Evolutionary conservation across 2,329 filamentous ascomycete genomes (phyloP), one percentile per base, ranked within the genome.

Genomic region (Monosporascus sp.): DNA sequence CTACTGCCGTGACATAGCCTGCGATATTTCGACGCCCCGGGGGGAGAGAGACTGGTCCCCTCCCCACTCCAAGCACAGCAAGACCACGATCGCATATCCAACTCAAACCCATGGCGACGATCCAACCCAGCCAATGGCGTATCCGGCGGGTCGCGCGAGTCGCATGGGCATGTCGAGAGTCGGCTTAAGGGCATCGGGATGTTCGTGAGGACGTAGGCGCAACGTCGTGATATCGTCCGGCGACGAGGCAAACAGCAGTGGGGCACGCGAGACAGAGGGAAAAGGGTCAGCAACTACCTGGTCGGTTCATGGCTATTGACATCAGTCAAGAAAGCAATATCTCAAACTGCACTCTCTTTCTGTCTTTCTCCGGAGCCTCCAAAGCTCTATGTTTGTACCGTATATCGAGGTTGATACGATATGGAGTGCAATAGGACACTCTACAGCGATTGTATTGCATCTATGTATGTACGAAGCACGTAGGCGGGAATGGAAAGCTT

Each of bases 291-390:
- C 55, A 65, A 27, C 70, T 82, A 83, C 80, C 80, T 82, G 78
- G 76, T 75, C 80, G 76, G 70, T 82, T 82, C 80, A 83, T 83
- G 67, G 69, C 75, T 70, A 66, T 44, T 41, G 48, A 51, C 57
- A 49, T 52, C 54, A 54, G 54, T 22, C 48, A 47, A 17, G 50
- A 58, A 52, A 55, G 37, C 38, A 41, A 19, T 41, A 51, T 53
- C 27, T 49, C 6, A 19, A 19, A 27, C 6, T 48, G 38, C 45
- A 40, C 31, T 51, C 55, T 55, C 40, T 52, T 24, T 26, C 24
- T 31, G 16, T 46, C 38, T 41, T 41, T 41, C 38, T n/a, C 38
- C 38, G 17, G 19, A 20, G 38, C 17, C 17, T n/a, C 19, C 38
- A 19, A 41, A 41, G 9, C 17, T 19, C 31, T 35, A 35, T 41